A percentile compares a stretch with the other conserved stretches of the same genome.
These are phyloP conservation scores for Inosperma sp. DNA, from an alignment of 768 basidiomycete genomes.

Conservation along the genomic window DNA sequence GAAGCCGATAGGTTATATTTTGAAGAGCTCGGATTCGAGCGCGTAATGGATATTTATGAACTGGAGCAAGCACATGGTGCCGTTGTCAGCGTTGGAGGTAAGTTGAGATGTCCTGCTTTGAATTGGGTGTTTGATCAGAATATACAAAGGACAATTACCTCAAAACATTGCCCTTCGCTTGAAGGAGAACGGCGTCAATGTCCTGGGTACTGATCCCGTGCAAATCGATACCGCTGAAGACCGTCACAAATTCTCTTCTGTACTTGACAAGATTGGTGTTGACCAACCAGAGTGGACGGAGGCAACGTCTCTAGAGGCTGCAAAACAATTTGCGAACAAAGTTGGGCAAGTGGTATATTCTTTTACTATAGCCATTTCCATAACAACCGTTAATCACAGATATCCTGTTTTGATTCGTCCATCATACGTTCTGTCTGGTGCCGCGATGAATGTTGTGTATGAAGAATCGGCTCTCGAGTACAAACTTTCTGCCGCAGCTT, in stretches of 20 bases:
- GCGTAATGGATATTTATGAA: conserved; percentile 99
- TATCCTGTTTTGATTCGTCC: conserved; percentile 98
- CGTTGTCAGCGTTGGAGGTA: conserved; percentile 94
- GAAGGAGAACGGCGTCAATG: conserved; percentile 85
- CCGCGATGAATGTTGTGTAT: conserved; percentile 98
- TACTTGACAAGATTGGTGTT: conserved; percentile 90
- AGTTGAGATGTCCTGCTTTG: conserved; percentile 23
- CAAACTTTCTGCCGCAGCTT: conserved; percentile 93
- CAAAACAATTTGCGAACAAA: conserved; percentile 83
- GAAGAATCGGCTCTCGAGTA: conserved; percentile 87
- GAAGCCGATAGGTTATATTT: conserved; percentile 99
- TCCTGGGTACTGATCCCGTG: conserved; percentile 92
- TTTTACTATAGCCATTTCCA: background rate
- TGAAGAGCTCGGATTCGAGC: conserved; percentile 95
- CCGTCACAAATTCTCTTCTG: conserved; percentile 97
- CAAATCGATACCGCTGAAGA: conserved; percentile 98
- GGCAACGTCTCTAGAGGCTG: conserved; percentile 80
- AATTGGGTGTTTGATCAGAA: background rate
- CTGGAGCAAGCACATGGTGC: conserved; percentile 90
- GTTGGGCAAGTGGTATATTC: conserved; percentile 54
- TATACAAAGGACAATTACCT: conserved; percentile 79
- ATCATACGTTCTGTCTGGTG: conserved; percentile 96
- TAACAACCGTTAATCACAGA: conserved; percentile 34
- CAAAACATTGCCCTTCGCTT: conserved; percentile 98
- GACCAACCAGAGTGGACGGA: conserved; percentile 98